These are phyloP conservation scores for Tranzscheliella williamsii DNA, from an alignment of 1,284 basidiomycete species.

Conservation along the genomic window DNA sequence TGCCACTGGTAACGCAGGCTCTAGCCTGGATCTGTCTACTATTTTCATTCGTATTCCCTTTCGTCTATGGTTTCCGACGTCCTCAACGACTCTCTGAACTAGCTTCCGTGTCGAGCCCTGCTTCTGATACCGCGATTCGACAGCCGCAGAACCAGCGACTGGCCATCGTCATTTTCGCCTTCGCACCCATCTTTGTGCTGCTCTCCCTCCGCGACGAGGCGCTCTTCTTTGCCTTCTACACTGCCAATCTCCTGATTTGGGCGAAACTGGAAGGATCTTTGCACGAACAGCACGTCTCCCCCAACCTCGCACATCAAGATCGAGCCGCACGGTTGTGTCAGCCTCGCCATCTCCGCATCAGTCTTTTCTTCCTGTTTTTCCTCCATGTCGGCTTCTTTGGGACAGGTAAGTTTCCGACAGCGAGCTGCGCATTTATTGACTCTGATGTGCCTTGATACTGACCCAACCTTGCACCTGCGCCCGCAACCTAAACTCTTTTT, in stretches of 20 bases:
- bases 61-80: constrained; percentile 43
- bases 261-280: constrained; percentile 68
- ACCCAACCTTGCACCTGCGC: no score
- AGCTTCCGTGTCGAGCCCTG: background rate
- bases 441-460: no score
- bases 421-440: no score
- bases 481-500: no score
- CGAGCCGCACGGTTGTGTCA: constrained; percentile 65
- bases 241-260: constrained; percentile 72
- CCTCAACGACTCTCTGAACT: constrained; percentile 55
- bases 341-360: constrained; percentile 72
- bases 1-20: constrained; percentile 70
- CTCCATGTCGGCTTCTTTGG: constrained; percentile 87
- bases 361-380: constrained; percentile 81
- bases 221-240: constrained; percentile 76
- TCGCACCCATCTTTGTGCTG: constrained; percentile 77
- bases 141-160: constrained; percentile 57
- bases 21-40: constrained; percentile 71
- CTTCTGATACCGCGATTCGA: background rate
- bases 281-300: constrained; percentile 21
- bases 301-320: no score
- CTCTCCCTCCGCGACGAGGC: constrained; percentile 82
- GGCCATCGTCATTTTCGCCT: constrained; percentile 63
- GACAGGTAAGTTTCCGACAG: constrained; percentile 69
- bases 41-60: constrained; percentile 36